Percentiles rank a stretch among this genome's conserved stretches.
Conservation (phyloP, 495 filamentous ascomycete genomes). For the Aspergillus baeticus region DNA sequence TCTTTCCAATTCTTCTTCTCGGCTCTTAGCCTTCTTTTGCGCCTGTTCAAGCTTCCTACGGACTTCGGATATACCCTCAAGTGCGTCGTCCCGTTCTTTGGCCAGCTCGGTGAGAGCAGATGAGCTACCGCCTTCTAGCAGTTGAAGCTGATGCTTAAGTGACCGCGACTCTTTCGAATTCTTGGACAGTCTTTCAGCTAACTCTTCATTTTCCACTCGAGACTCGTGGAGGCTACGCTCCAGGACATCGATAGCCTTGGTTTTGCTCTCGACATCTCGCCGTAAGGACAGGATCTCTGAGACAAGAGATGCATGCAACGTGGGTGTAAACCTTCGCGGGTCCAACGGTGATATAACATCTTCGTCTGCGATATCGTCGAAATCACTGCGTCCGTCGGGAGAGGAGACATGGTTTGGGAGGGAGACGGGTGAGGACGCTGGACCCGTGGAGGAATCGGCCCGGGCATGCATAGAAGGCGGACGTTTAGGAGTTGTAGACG, state of each 20-base stretch:
- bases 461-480: slow-evolving; percentile 55
- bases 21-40: slow-evolving; percentile 72
- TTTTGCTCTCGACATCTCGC: slow-evolving; percentile 84
- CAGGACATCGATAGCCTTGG: slow-evolving; percentile 76
- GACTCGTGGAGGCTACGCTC: slow-evolving; percentile 72
- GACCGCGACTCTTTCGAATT: slow-evolving; percentile 74
- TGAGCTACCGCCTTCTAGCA: slow-evolving; percentile 83
- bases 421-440: slow-evolving; percentile 62
- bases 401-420: slow-evolving; percentile 47
- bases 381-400: slow-evolving; percentile 42
- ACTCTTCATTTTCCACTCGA: slow-evolving; percentile 68
- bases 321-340: slow-evolving; percentile 89
- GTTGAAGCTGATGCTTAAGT: slow-evolving; percentile 77
- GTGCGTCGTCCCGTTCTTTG: slow-evolving; percentile 81
- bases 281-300: slow-evolving; percentile 88
- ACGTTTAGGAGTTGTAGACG: slow-evolving; percentile 64
- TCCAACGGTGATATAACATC: slow-evolving; percentile 80
- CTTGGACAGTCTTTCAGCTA: slow-evolving; percentile 58
- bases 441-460: slow-evolving; percentile 60
- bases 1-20: slow-evolving; percentile 80
- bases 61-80: slow-evolving; percentile 69
- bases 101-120: slow-evolving; percentile 79
- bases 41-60: slow-evolving; percentile 75
- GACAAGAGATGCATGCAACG: slow-evolving; percentile 89
- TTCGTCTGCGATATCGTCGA: slow-evolving; percentile 61